These are phyloP conservation scores for Ophiocordyceps robertsii DNA, from an alignment of 2,329 filamentous ascomycete genomes.

Conservation along the genomic window DNA sequence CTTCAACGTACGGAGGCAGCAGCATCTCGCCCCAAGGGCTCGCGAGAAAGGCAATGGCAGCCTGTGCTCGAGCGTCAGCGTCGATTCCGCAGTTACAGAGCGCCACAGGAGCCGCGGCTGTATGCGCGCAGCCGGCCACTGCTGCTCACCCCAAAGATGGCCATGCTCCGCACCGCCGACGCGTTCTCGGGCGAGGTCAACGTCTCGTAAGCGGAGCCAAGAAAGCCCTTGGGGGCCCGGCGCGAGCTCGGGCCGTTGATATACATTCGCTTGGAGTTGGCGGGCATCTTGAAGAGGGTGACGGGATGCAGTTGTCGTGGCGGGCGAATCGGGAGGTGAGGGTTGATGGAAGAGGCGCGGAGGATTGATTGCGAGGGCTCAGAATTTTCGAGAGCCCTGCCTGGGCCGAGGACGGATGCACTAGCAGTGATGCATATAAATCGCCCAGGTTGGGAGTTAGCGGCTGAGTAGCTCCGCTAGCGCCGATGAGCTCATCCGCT, in stretches of 20 bases:
- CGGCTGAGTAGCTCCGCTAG: slow-evolving; percentile 1
- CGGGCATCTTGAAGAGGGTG: slow-evolving; percentile 14
- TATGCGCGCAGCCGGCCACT: neutral
- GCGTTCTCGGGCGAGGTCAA: slow-evolving; percentile 56
- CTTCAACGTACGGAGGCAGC: slow-evolving; percentile 43
- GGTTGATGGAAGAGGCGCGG: neutral
- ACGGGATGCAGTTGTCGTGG: neutral
- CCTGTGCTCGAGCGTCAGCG: slow-evolving; percentile 4
- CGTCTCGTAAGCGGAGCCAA: slow-evolving; percentile 45
- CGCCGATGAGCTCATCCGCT: neutral
- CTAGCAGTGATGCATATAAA: too few species aligned
- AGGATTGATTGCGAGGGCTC: too few species aligned
- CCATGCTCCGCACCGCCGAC: slow-evolving; percentile 52
- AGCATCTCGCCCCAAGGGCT: slow-evolving; percentile 56
- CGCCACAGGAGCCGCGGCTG: neutral
- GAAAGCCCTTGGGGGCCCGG: slow-evolving; percentile 33
- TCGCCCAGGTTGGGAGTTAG: too few species aligned
- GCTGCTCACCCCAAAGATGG: slow-evolving; percentile 51
- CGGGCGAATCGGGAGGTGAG: neutral
- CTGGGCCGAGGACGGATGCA: too few species aligned
- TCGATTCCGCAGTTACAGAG: neutral
- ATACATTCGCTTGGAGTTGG: slow-evolving; percentile 50
- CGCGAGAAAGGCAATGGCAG: slow-evolving; percentile 45
- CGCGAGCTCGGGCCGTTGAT: slow-evolving; percentile 32
- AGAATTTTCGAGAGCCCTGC: too few species aligned